Percentiles rank a stretch among this genome's conserved stretches.
These are phyloP conservation scores for Ascoidea tarda DNA, from an alignment of 805 yeast species.

Conservation along the genomic window DNA sequence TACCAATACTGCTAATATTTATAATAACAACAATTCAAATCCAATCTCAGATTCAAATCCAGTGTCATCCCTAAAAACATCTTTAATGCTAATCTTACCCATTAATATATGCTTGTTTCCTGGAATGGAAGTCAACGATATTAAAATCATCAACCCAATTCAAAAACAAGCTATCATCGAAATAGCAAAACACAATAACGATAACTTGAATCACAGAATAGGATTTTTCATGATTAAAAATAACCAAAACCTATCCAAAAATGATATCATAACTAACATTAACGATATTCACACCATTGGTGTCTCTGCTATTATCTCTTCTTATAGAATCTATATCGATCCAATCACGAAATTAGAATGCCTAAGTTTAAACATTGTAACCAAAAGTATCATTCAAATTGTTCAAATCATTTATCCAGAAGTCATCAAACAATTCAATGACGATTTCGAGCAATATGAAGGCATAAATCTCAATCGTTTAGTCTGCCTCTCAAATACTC, in stretches of 20 bases:
- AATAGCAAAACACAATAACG: no score
- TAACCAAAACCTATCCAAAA: neutral
- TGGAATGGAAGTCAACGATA: conserved; percentile 1
- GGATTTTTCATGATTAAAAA: conserved; percentile 6
- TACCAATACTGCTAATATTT: neutral
- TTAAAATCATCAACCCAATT: conserved; percentile 7
- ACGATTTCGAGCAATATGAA: neutral
- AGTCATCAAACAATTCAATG: neutral
- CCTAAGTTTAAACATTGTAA: neutral
- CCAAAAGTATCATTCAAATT: neutral
- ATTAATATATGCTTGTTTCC: conserved; percentile 5
- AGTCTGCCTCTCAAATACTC: conserved; percentile 4
- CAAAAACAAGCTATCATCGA: conserved; percentile 6
- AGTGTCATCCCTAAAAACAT: neutral
- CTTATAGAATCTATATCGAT: conserved; percentile 2
- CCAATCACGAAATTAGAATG: neutral
- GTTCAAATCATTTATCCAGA: neutral
- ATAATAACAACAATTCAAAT: neutral
- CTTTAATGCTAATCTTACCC: conserved; percentile 4
- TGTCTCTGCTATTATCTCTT: conserved; percentile 4
- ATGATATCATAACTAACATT: conserved; percentile 1
- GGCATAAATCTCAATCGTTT: conserved; percentile 6
- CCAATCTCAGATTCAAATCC: neutral
- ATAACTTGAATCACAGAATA: neutral
- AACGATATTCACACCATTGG: conserved; percentile 6